These are phyloP conservation scores for Thyridium curvatum DNA, from an alignment of 2,329 filamentous ascomycete species.

Conservation along the genomic window DNA sequence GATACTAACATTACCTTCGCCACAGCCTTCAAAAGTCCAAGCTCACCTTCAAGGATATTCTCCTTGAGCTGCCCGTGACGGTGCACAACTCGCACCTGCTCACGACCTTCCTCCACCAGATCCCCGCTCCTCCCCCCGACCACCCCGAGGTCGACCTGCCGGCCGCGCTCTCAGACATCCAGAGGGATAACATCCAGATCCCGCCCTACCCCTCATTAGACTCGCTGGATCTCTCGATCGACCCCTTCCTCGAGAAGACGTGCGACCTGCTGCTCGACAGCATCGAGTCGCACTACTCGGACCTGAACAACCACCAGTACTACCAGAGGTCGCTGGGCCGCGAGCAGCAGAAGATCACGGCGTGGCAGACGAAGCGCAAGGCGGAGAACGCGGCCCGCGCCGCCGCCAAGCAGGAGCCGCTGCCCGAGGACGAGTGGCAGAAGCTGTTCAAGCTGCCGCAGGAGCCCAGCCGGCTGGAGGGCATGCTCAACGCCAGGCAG, in stretches of 20 bases:
- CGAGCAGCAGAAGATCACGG: conserved; percentile 92
- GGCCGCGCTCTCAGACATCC: conserved; percentile 70
- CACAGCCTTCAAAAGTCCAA: conserved; percentile 86
- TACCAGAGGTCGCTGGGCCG: conserved; percentile 90
- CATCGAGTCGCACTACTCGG: conserved; percentile 96
- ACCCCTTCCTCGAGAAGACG: conserved; percentile 97
- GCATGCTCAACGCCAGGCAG: conserved; percentile 90
- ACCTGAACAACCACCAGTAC: conserved; percentile 97
- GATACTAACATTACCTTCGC: not conserved
- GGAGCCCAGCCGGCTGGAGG: conserved; percentile 88
- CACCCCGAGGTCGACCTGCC: conserved; percentile 68
- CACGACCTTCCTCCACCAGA: conserved; percentile 89
- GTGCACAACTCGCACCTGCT: conserved; percentile 97
- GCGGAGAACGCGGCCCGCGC: conserved; percentile 83
- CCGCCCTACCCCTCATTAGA: conserved; percentile 86
- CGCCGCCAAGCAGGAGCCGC: conserved; percentile 78
- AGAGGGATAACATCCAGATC: conserved; percentile 52
- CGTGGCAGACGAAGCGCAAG: conserved; percentile 96
- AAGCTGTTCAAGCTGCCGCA: conserved; percentile 95
- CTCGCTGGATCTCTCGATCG: conserved; percentile 84
- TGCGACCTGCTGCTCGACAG: conserved; percentile 93
- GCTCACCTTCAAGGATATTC: conserved; percentile 87
- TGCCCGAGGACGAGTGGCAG: conserved; percentile 98
- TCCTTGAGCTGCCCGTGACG: conserved; percentile 81
- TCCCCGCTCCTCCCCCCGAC: conserved; percentile 58